phyloP scores from a whole-genome alignment of 306 rosid species.

The Cucurbita ficifolia region DNA sequence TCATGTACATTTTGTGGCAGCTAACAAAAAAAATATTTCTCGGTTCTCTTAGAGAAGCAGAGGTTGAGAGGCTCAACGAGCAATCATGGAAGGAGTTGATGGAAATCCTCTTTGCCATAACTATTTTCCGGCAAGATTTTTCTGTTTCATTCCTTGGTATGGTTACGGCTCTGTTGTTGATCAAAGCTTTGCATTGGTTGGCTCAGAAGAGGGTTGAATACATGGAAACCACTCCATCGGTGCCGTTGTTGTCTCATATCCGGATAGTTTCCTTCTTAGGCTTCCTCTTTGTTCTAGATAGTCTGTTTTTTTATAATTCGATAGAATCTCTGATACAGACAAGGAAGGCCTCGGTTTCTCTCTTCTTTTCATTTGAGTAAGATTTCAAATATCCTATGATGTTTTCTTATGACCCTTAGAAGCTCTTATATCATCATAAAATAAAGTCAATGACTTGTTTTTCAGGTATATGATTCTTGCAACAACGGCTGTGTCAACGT shows the following conservation, averaged over 20 bases:
- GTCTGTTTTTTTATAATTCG: slow-evolving; percentile 56
- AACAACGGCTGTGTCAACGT: slow-evolving; percentile 76
- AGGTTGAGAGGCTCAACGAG: slow-evolving; percentile 97
- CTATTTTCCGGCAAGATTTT: slow-evolving; percentile 92
- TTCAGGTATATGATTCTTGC: slow-evolving; percentile 98
- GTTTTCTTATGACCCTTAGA: not conserved
- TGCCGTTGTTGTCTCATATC: slow-evolving; percentile 57
- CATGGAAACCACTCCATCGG: slow-evolving; percentile 91
- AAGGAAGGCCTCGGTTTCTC: slow-evolving; percentile 79
- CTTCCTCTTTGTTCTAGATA: slow-evolving; percentile 67
- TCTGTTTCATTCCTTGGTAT: slow-evolving; percentile 82
- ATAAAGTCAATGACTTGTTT: slow-evolving; percentile 12
- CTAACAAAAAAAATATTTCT: slow-evolving; percentile 63
- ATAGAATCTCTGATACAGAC: slow-evolving; percentile 43
- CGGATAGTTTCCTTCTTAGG: slow-evolving; percentile 92
- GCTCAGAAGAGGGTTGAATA: slow-evolving; percentile 98
- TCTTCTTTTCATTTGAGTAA: slow-evolving; percentile 92
- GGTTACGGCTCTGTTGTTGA: slow-evolving; percentile 72
- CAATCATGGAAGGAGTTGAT: slow-evolving; percentile 97
- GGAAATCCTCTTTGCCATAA: slow-evolving; percentile 94
- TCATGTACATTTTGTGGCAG: slow-evolving; percentile 89
- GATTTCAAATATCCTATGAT: not conserved
- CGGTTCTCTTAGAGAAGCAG: slow-evolving; percentile 92
- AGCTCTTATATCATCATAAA: not conserved
- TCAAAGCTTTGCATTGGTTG: slow-evolving; percentile 96